Conservation (phyloP, 2,329 filamentous ascomycete species). For the Paraphaeosphaeria sporulosa region DNA sequence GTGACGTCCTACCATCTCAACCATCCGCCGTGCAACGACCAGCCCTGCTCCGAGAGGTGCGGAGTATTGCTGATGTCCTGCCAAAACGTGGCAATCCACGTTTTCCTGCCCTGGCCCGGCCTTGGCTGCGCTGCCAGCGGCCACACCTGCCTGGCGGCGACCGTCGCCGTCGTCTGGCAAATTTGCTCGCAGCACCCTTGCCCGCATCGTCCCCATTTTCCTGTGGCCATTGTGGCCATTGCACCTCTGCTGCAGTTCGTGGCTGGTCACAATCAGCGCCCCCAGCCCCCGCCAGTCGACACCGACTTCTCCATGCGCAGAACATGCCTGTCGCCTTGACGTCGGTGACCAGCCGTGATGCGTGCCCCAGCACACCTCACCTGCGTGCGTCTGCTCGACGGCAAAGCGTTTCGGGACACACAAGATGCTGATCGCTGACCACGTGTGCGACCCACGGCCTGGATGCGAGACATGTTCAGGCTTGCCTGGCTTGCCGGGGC, state of each 20-base stretch:
- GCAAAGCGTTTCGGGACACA: conserved; percentile 12
- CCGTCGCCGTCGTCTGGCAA: background rate
- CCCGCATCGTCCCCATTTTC: background rate
- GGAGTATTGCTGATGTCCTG: conserved; percentile 37
- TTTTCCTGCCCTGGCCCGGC: conserved; percentile 23
- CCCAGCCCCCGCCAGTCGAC: too few relatives aligned
- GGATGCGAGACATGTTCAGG: conserved; percentile 42
- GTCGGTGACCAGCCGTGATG: background rate
- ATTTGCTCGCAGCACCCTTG: background rate
- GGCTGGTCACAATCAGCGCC: too few relatives aligned
- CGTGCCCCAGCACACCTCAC: too few relatives aligned
- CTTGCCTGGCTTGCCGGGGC: conserved; percentile 26
- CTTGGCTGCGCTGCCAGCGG: background rate
- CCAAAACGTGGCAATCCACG: conserved; percentile 44
- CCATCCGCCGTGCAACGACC: conserved; percentile 29
- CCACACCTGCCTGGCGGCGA: too few relatives aligned
- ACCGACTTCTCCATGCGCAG: too few relatives aligned
- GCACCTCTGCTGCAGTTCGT: too few relatives aligned
- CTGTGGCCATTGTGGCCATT: background rate
- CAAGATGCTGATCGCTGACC: conserved; percentile 17
- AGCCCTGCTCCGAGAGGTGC: conserved; percentile 33
- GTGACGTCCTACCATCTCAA: conserved; percentile 31
- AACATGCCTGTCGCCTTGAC: too few relatives aligned
- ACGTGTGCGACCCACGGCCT: conserved; percentile 31
- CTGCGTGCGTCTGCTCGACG: background rate